A percentile compares a stretch with the other conserved stretches of the same genome.
Evolutionary conservation across 2,329 filamentous ascomycete species (phyloP).

Genomic region (Aspergillus persii): DNA sequence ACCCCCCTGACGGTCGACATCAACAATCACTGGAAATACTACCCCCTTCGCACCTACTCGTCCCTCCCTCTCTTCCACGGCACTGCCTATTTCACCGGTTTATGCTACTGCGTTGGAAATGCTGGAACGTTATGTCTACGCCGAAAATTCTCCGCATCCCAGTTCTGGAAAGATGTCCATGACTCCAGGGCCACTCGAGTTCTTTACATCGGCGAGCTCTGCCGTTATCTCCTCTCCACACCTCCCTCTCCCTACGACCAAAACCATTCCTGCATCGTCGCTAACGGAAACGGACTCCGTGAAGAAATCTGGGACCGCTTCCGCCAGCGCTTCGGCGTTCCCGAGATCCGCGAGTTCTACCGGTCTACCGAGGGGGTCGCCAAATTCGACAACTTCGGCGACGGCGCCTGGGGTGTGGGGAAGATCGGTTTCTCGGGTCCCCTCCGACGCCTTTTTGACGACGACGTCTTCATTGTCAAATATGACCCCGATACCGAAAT

Average conservation of each 20-base stretch:
- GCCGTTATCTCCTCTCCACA: conserved; percentile 48
- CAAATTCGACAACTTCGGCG: conserved; percentile 46
- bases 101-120: conserved; percentile 43
- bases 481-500: conserved; percentile 43
- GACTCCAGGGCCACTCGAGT: conserved; percentile 44
- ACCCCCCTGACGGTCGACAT: conserved; percentile 37
- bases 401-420: conserved; percentile 42
- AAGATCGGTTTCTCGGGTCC: conserved; percentile 46
- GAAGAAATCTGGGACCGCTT: conserved; percentile 51
- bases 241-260: conserved; percentile 46
- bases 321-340: conserved; percentile 42
- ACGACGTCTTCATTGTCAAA: conserved; percentile 43
- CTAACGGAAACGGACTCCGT: conserved; percentile 49
- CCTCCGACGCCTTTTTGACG: conserved; percentile 40
- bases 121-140: conserved; percentile 44
- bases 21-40: conserved; percentile 41
- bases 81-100: conserved; percentile 47
- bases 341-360: conserved; percentile 50
- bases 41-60: conserved; percentile 47
- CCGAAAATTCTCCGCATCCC: conserved; percentile 47
- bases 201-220: conserved; percentile 50
- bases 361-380: conserved; percentile 48
- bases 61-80: conserved; percentile 51
- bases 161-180: conserved; percentile 47
- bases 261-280: conserved; percentile 45